Evolutionary conservation across 176 grass and related monocot species (phyloP).

Genomic region (Neostapfia colusana): DNA sequence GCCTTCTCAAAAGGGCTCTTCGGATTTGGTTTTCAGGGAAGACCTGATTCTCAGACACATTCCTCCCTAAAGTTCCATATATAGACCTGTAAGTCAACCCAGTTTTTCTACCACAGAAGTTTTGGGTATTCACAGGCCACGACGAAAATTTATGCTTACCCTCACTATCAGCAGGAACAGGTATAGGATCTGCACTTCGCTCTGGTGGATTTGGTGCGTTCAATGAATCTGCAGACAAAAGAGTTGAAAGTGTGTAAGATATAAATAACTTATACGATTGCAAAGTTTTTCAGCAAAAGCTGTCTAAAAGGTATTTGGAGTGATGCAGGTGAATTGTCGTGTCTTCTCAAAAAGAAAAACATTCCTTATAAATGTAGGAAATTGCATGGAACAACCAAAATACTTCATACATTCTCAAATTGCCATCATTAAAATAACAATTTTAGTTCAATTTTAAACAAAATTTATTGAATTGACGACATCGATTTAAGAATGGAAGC

Average conservation of each 20-base stretch:
- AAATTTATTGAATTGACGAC: no score
- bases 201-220: slow-evolving; percentile 48
- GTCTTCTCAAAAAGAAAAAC: not conserved
- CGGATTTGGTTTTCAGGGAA: slow-evolving; percentile 72
- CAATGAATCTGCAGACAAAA: slow-evolving; percentile 51
- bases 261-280: slow-evolving; percentile 19
- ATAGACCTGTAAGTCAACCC: slow-evolving; percentile 41
- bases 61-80: slow-evolving; percentile 70
- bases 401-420: no score
- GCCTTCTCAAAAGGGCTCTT: slow-evolving; percentile 71
- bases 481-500: no score
- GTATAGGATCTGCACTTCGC: slow-evolving; percentile 43
- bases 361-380: not conserved
- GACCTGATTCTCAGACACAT: slow-evolving; percentile 62
- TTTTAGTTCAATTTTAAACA: no score
- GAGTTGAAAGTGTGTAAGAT: not conserved
- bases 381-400: not conserved
- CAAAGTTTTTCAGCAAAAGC: slow-evolving; percentile 17
- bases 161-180: slow-evolving; percentile 58
- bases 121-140: slow-evolving; percentile 45
- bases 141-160: slow-evolving; percentile 66
- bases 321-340: not conserved
- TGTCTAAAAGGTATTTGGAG: slow-evolving; percentile 19
- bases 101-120: slow-evolving; percentile 38
- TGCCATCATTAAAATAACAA: no score